A percentile compares a stretch with the other conserved stretches of the same genome.
phyloP scores from a whole-genome alignment of 345 rosid genomes.

The Syzygium aromaticum region DNA sequence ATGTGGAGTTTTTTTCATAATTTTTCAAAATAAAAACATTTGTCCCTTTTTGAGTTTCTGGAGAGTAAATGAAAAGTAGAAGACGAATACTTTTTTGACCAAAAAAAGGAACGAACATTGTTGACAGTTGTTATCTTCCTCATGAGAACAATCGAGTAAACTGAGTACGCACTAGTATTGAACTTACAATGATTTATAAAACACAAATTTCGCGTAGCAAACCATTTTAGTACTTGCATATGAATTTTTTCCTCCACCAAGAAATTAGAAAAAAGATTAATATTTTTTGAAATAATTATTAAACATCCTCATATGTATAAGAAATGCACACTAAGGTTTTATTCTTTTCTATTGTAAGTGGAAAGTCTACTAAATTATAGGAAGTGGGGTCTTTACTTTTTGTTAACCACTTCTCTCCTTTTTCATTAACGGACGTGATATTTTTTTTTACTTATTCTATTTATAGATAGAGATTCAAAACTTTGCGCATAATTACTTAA shows the following conservation, averaged over 20 bases:
- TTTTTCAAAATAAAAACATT: background rate
- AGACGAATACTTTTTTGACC: background rate
- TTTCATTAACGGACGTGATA: background rate
- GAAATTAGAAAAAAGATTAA: background rate
- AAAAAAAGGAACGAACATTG: background rate
- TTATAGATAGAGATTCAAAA: background rate
- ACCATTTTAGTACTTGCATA: background rate
- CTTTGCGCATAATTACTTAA: background rate
- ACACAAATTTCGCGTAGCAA: background rate
- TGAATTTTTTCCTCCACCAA: background rate
- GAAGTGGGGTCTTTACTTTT: background rate
- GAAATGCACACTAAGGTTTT: background rate
- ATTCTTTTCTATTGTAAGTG: background rate
- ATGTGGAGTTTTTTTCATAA: background rate
- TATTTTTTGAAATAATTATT: background rate
- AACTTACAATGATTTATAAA: background rate
- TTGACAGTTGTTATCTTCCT: background rate
- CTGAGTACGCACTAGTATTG: background rate
- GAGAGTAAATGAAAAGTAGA: background rate
- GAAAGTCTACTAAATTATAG: background rate
- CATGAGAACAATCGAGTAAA: background rate
- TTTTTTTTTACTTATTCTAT: background rate
- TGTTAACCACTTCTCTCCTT: background rate
- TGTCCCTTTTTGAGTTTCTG: background rate
- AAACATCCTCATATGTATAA: background rate